phyloP scores from a whole-genome alignment of 2,329 filamentous ascomycete genomes.

The Fusarium sp. region DNA sequence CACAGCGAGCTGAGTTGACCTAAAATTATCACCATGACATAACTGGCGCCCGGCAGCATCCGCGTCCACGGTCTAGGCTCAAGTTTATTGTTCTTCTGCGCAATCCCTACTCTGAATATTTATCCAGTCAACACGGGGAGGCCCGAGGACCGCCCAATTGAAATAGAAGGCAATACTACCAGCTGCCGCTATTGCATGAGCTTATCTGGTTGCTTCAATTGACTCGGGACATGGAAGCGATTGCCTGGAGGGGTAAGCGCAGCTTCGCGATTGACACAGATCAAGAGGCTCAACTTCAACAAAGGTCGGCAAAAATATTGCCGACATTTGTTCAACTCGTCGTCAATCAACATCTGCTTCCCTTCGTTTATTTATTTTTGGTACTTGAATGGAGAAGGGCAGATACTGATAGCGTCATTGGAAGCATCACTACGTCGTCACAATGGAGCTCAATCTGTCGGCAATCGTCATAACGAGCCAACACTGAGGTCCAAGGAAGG shows the following conservation, averaged over 20 bases:
- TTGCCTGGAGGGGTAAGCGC: background rate
- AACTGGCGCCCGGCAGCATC: slow-evolving; percentile 2
- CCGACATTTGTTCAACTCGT: background rate
- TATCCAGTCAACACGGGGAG: too few species aligned
- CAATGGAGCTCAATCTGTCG: background rate
- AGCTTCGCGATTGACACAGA: background rate
- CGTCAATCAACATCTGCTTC: background rate
- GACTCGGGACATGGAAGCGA: background rate
- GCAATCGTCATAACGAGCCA: background rate
- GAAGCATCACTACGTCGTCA: background rate
- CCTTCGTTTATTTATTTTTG: background rate
- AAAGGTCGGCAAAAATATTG: background rate
- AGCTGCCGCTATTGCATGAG: background rate
- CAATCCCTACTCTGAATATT: background rate
- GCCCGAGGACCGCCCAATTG: too few species aligned
- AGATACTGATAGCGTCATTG: background rate
- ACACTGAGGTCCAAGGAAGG: background rate
- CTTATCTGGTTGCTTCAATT: background rate
- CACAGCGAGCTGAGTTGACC: background rate
- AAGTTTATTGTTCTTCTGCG: background rate
- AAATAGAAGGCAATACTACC: too few species aligned
- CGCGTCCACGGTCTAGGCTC: background rate
- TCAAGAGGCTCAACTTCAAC: background rate
- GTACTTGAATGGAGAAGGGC: background rate
- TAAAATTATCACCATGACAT: background rate